Evolutionary conservation across 148 eudicot species (phyloP), one percentile per base, ranked within the genome.

Genomic region (Nepenthes gracilis): DNA sequence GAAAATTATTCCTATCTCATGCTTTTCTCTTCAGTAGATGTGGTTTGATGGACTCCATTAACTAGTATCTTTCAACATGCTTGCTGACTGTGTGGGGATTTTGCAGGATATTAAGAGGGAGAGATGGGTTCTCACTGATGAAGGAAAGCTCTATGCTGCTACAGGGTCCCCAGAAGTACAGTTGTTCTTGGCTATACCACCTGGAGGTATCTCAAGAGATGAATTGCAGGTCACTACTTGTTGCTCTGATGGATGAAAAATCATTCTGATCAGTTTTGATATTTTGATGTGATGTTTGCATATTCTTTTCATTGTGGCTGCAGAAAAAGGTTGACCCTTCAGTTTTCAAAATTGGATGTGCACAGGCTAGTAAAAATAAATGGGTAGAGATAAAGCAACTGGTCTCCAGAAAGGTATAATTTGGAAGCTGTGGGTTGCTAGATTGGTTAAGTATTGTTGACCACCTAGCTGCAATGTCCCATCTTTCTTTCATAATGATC

Each of bases 81-180:
- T 40, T 40, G 23, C 23, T 23, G 6, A 40, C 0, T 40, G 45
- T 40, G 45, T 40, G 45, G 45, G 45, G 45, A 40, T 40, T 40
- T 64, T 66, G 67, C 81, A 93, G 99, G 96, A 89, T 71, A 86
- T 93, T 33, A 89, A 84, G 75, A 77, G 68, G 73, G 96, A 93
- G 62, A 79, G 66, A 32, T 89, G 95, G 99, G 78, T 68, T 37
- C 85, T 93, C 43, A 84, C 95, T 0, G 84, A 83, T 43, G 98
- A 88, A 73, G 95, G 95, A 66, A 70, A 72, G 57, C 62, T 62
- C 8, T 94, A 94, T 78, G 97, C 87, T 60, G 74, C 65, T 61
- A 67, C 74, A 47, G 92, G 95, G 23, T 89, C 99, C 48, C 97
- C 99, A 13, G 95, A 94, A 81, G 70, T 78, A 50, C 95, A 81